These are phyloP conservation scores for Hemileia vastatrix DNA, from an alignment of 1,284 basidiomycete genomes.

Conservation along the genomic window DNA sequence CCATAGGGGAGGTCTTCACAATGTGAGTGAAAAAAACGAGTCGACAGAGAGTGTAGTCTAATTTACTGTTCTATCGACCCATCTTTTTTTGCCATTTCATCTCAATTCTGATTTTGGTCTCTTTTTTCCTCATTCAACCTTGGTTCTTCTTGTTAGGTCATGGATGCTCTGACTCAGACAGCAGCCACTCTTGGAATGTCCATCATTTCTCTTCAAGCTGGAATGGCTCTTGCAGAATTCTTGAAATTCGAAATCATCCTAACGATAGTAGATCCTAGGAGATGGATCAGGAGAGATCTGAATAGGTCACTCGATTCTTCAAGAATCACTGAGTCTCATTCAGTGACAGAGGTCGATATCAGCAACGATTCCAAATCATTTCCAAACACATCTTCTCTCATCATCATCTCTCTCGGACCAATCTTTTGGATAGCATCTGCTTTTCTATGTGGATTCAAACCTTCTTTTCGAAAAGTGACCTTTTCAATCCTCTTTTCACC, in stretches of 20 bases:
- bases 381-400: too few relatives aligned
- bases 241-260: too few relatives aligned
- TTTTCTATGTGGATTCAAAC: slow-evolving; percentile 63
- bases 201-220: slow-evolving; percentile 23
- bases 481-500: slow-evolving; percentile 87
- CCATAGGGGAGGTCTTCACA: slow-evolving; percentile 60
- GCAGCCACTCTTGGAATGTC: slow-evolving; percentile 61
- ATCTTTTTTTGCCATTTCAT: too few relatives aligned
- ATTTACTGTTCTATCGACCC: too few relatives aligned
- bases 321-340: too few relatives aligned
- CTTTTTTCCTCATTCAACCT: too few relatives aligned
- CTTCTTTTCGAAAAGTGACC: slow-evolving; percentile 66
- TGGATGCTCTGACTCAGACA: slow-evolving; percentile 75
- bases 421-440: slow-evolving; percentile 51
- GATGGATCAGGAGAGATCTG: background rate
- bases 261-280: too few relatives aligned
- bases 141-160: too few relatives aligned
- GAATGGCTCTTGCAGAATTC: slow-evolving; percentile 7
- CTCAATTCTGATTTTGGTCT: too few relatives aligned
- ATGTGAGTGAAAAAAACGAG: too few relatives aligned
- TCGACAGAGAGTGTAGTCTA: too few relatives aligned
- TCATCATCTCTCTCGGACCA: slow-evolving; percentile 28
- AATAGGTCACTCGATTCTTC: too few relatives aligned
- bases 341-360: background rate
- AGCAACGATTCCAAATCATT: slow-evolving; percentile 1